Evolutionary conservation across 768 basidiomycete genomes (phyloP), one percentile per base, ranked within the genome.

Genomic region (Boletus coccyginus): DNA sequence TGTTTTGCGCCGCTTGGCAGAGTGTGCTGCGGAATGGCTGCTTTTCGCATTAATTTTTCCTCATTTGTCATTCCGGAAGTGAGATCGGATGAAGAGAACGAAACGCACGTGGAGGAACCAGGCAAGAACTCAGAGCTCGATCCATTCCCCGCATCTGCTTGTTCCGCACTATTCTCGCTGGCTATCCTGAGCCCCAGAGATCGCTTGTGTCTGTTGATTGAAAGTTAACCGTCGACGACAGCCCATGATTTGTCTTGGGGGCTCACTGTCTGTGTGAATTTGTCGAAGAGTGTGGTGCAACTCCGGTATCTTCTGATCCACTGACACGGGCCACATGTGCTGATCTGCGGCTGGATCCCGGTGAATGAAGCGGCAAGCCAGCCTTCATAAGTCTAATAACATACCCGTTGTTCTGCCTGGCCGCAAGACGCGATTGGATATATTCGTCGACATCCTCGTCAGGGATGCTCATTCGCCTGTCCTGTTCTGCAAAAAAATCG

Each of bases 401-500:
- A 19, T 46, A 70, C 69, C 24, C 48, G 32, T 59, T 60, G 53
- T n/a, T 58, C 55, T 38, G 56, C 13, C 54, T 46, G 24, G 46
- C 53, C 39, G 52, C 50, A 32, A 68, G 51, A 39, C 67, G 69
- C 31, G 76, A 69, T 43, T 68, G 67, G 45, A 81, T 58, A 59
- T 81, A 85, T 44, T 78, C 76, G 16, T 79, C 73, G 45, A 80
- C 58, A 39, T 80, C 77, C 65, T 85, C 82, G 39, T 83, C 79
- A 4, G 81, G 79, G 17, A 81, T 56, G 45, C 73, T 76, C 82
- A 85, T 81, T 10, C 74, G 75, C 51, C 68, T 70, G 49, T 85
- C 80, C 66, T 81, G 82, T 66, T 85, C 84, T 21, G 66, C 67
- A 61, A 81, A 86, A 58, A 83, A 85, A 2, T 70, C 67, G 12